Evolutionary conservation across 1,284 basidiomycete species (phyloP).

Genomic region (Cystobasidium pallidum): DNA sequence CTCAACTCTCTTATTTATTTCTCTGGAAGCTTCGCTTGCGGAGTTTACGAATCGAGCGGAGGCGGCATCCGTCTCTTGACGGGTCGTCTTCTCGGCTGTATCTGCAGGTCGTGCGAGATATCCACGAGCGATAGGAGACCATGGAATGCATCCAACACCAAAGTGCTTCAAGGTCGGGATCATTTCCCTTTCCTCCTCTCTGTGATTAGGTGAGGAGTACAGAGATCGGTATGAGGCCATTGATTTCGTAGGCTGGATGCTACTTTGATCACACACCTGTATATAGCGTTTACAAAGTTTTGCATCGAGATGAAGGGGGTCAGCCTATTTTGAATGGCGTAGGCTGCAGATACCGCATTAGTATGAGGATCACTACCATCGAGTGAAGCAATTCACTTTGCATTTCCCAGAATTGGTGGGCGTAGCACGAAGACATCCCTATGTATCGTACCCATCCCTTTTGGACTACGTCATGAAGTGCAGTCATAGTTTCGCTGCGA

Average conservation of each 20-base stretch:
- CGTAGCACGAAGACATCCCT: constrained; percentile 62
- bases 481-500: constrained; percentile 65
- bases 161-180: constrained; percentile 54
- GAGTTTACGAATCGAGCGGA: constrained; percentile 18
- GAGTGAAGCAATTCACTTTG: constrained; percentile 61
- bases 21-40: constrained; percentile 47
- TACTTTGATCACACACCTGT: not conserved
- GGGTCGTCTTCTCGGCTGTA: constrained; percentile 43
- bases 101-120: constrained; percentile 48
- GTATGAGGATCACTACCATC: not conserved
- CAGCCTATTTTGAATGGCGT: constrained; percentile 49
- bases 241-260: too few species aligned
- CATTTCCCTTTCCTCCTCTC: constrained; percentile 58
- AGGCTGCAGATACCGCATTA: constrained; percentile 38
- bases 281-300: constrained; percentile 50
- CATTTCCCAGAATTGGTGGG: constrained; percentile 62
- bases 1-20: constrained; percentile 51
- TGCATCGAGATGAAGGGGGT: constrained; percentile 59
- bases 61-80: constrained; percentile 21
- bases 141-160: constrained; percentile 58
- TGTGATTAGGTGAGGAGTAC: constrained; percentile 52
- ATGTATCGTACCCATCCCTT: constrained; percentile 69
- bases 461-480: constrained; percentile 65
- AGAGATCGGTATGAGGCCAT: constrained; percentile 24
- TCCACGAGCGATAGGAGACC: constrained; percentile 53